phyloP scores from a whole-genome alignment of 2,329 filamentous ascomycete species.

The Myriosclerotinia scirpicola region DNA sequence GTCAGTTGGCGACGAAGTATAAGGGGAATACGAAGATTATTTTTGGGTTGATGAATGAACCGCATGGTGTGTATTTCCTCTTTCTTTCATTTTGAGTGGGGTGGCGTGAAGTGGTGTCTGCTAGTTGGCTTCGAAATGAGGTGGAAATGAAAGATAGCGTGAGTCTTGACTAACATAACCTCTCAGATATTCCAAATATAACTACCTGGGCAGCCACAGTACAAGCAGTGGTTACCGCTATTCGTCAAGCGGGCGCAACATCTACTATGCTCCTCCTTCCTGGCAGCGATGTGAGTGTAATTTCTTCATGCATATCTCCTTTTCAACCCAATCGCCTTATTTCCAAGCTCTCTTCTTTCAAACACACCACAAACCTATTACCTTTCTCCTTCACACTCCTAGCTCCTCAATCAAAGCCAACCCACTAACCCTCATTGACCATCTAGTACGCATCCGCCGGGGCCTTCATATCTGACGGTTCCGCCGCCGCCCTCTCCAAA shows the following conservation, averaged over 20 bases:
- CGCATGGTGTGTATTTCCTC: conserved; percentile 45
- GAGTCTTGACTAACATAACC: neutral
- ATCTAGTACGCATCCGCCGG: conserved; percentile 51
- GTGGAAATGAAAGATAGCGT: conserved; percentile 17
- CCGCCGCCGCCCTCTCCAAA: conserved; percentile 51
- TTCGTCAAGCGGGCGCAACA: conserved; percentile 62
- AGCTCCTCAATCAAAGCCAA: neutral
- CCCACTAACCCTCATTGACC: neutral
- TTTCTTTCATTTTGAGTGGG: neutral
- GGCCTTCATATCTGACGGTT: conserved; percentile 50
- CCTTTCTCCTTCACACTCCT: too few relatives aligned
- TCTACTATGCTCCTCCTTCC: conserved; percentile 64
- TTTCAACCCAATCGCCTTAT: neutral
- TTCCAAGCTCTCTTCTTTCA: neutral
- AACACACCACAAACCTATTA: neutral
- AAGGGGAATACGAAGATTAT: conserved; percentile 52
- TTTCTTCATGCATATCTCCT: neutral
- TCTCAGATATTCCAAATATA: conserved; percentile 45
- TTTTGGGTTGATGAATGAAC: conserved; percentile 71
- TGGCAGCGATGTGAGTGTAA: conserved; percentile 49
- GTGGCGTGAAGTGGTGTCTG: too few relatives aligned
- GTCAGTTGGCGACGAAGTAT: conserved; percentile 58
- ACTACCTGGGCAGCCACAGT: conserved; percentile 57
- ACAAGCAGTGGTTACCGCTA: conserved; percentile 63
- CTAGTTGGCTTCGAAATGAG: too few relatives aligned